Base-by-base conservation (phyloP, 202 grass and related monocot species). In the Hordeum pubiflorum region DNA sequence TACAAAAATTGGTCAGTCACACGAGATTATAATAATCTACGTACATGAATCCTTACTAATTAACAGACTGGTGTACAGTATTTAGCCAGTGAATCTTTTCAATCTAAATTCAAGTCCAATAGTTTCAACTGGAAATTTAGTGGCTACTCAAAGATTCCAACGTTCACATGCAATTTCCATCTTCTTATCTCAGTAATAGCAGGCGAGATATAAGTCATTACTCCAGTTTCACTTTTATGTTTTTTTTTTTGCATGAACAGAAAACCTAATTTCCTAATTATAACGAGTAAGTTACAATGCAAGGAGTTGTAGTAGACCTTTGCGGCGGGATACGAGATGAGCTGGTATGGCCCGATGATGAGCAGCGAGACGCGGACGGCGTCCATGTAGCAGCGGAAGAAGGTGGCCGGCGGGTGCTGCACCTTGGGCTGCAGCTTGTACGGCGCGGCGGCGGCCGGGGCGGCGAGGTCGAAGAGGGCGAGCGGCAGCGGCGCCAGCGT, bases 371-470 rank as follows among this genome's bases (percentile, higher is more conserved):
- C 57, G 11, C 71, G 70, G 34, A 89, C 44, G 55, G 88, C 86
- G 29, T 78, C 71, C 29, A 69, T 76, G 83, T 92, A 92, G 79
- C 90, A 89, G 21, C 68, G 79, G 62, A 86, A 27, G 86, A 89
- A 89, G 58, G 83, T 69, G 17, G 76, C 57, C 26, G 80, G 69
- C 5, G 83, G 15, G 63, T 68, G 86, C 69, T 55, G 74, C 56
- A 92, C 80, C 71, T 70, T 84, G 15, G 90, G 90, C 86, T 92
- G 90, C 61, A 92, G 65, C 80, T 92, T 92, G 83, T 84, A 89
- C 17, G 65, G 52, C 27, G 48, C 24, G 2, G 88, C 74, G 7
- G 77, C 63, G 5, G 48, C 58, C 10, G 83, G 86, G 34, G 64
- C 9, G 29, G 50, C 58, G 39, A 89, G 75, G 76, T 92, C 90